Conservation (phyloP, 352 stramenopile genomes). For the Phytophthora macrochlamydospora region DNA sequence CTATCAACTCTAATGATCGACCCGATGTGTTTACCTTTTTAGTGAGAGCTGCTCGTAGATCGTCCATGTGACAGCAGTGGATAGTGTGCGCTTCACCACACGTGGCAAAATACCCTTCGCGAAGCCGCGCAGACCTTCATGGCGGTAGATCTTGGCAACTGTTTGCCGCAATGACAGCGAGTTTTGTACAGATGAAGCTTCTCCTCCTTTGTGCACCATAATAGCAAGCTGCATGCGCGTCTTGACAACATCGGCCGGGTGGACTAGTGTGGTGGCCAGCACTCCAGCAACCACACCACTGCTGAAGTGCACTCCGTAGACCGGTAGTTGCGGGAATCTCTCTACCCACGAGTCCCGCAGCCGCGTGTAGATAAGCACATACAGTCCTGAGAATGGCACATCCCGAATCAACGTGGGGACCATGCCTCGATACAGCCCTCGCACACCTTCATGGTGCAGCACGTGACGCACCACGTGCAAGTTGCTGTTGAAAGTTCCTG, state of each 20-base stretch:
- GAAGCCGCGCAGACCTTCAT: slow-evolving; percentile 94
- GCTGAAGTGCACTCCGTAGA: slow-evolving; percentile 76
- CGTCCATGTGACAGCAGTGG: slow-evolving; percentile 99
- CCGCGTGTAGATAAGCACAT: slow-evolving; percentile 86
- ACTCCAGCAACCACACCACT: slow-evolving; percentile 80
- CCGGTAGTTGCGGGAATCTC: slow-evolving; percentile 48
- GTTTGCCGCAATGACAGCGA: slow-evolving; percentile 70
- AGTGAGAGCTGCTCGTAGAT: slow-evolving; percentile 96
- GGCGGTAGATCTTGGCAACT: slow-evolving; percentile 83
- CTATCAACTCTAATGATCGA: slow-evolving; percentile 29
- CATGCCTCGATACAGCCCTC: slow-evolving; percentile 86
- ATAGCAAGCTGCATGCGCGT: slow-evolving; percentile 89
- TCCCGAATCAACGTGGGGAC: slow-evolving; percentile 85
- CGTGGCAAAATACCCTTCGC: slow-evolving; percentile 94
- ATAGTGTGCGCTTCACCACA: slow-evolving; percentile 96
- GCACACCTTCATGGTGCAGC: slow-evolving; percentile 65
- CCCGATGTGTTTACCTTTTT: slow-evolving; percentile 1
- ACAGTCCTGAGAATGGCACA: slow-evolving; percentile 89
- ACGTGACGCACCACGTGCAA: slow-evolving; percentile 71
- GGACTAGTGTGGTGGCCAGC: slow-evolving; percentile 81
- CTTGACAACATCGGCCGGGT: slow-evolving; percentile 88
- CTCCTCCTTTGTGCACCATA: slow-evolving; percentile 38
- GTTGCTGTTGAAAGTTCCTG: slow-evolving; percentile 66
- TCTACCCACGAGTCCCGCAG: slow-evolving; percentile 54
- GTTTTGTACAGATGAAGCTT: slow-evolving; percentile 48